A percentile compares a stretch with the other conserved stretches of the same genome.
These are phyloP conservation scores for Diospyros lotus DNA, from an alignment of 148 eudicot species.

Conservation along the genomic window DNA sequence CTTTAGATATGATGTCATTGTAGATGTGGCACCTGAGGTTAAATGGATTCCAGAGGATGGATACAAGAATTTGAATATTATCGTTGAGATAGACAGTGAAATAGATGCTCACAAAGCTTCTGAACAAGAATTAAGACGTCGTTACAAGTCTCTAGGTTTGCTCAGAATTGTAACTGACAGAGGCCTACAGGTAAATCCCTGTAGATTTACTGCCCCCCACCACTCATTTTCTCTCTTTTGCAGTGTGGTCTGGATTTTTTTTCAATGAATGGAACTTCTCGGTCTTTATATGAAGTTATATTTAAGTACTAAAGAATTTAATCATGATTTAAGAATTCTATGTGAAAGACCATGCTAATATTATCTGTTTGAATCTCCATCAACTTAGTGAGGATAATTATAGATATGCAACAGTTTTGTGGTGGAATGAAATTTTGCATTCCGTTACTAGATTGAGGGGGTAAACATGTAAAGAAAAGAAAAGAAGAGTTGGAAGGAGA, in stretches of 20 bases:
- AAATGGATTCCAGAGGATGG: constrained; percentile 84
- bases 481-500: background rate
- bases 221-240: constrained; percentile 4
- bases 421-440: background rate
- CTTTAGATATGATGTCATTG: constrained; percentile 78
- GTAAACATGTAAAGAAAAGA: too few species aligned
- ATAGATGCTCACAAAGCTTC: constrained; percentile 74
- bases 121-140: constrained; percentile 75
- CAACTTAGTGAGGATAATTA: background rate
- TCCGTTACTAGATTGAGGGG: too few species aligned
- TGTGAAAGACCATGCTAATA: background rate
- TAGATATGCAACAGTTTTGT: background rate
- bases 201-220: background rate
- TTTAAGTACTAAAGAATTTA: background rate
- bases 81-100: constrained; percentile 87
- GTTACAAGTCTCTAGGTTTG: constrained; percentile 70
- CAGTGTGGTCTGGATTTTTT: background rate
- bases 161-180: constrained; percentile 78
- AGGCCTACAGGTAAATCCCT: constrained; percentile 72
- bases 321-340: background rate
- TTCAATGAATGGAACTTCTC: background rate
- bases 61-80: constrained; percentile 77
- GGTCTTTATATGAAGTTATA: background rate
- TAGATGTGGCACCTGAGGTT: constrained; percentile 82
- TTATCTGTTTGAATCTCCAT: background rate